Evolutionary conservation across 2,329 filamentous ascomycete genomes (phyloP).

Genomic region (Aspergillus tubingensis): DNA sequence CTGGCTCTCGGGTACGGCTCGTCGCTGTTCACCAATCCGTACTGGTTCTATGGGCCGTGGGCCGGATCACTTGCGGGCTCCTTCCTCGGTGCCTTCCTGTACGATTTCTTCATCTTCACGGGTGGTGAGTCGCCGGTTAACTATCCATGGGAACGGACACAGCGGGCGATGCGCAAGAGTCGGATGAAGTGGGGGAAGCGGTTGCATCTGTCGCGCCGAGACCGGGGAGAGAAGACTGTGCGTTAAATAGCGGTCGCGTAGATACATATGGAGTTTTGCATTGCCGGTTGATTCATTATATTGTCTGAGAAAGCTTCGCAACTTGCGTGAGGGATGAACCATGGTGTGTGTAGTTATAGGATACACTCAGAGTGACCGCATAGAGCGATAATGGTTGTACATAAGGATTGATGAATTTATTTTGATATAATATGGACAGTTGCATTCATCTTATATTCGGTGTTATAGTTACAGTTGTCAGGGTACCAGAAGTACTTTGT

Average conservation of each 20-base stretch:
- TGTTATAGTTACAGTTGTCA: no score
- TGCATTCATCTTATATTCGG: no score
- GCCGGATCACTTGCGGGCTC: conserved; percentile 41
- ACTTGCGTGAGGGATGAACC: no score
- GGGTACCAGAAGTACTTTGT: no score
- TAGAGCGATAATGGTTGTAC: no score
- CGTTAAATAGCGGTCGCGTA: background rate
- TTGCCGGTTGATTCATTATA: background rate
- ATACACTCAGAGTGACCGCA: no score
- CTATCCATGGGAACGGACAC: conserved; percentile 49
- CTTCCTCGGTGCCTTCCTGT: conserved; percentile 51
- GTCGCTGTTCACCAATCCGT: conserved; percentile 45
- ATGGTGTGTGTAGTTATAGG: no score
- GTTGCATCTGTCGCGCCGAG: conserved; percentile 25
- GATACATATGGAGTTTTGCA: no score
- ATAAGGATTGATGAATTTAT: no score
- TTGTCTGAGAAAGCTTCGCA: background rate
- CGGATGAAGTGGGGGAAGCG: conserved; percentile 32
- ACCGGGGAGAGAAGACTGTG: conserved; percentile 8
- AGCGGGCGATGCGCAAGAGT: conserved; percentile 50
- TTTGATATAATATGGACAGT: no score
- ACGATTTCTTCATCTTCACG: conserved; percentile 55
- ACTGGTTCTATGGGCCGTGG: conserved; percentile 53
- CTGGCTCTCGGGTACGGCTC: conserved; percentile 48
- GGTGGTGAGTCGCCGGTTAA: conserved; percentile 55